Percentiles rank a stretch among this genome's conserved stretches.
These are phyloP conservation scores for Chernovozyma aurita DNA, from an alignment of 1,139 yeast species.

Conservation along the genomic window DNA sequence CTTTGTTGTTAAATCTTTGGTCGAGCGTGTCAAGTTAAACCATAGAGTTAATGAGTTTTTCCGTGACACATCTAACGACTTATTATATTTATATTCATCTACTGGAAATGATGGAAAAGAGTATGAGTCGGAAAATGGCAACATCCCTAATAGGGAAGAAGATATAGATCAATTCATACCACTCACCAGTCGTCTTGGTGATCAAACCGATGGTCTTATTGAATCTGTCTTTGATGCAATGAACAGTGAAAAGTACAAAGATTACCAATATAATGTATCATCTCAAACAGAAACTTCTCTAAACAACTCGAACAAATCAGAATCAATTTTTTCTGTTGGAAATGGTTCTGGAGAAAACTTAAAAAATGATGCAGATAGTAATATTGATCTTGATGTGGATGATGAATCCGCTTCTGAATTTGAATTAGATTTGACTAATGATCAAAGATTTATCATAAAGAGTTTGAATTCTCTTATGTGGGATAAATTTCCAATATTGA, in stretches of 20 bases:
- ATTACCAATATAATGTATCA: slow-evolving; percentile 16
- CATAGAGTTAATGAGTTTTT: slow-evolving; percentile 28
- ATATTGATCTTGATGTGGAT: not conserved
- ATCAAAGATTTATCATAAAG: slow-evolving; percentile 47
- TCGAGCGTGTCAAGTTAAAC: slow-evolving; percentile 36
- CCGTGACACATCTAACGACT: slow-evolving; percentile 23
- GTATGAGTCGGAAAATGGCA: slow-evolving; percentile 1
- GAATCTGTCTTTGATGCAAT: slow-evolving; percentile 61
- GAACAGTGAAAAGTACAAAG: slow-evolving; percentile 23
- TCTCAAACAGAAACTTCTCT: not conserved
- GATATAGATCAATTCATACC: slow-evolving; percentile 2
- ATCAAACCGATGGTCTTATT: slow-evolving; percentile 53
- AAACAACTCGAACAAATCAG: not conserved
- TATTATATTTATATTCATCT: slow-evolving; percentile 26
- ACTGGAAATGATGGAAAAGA: slow-evolving; percentile 8
- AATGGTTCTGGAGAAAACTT: too few species aligned
- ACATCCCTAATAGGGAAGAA: not conserved
- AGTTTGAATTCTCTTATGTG: slow-evolving; percentile 54
- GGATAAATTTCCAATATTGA: slow-evolving; percentile 68
- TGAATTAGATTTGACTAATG: slow-evolving; percentile 21
- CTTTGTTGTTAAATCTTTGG: slow-evolving; percentile 40
- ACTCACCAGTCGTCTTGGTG: slow-evolving; percentile 31
- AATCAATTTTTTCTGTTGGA: too few species aligned
- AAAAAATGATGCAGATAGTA: not conserved
- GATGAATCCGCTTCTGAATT: not conserved